phyloP scores from a whole-genome alignment of 2,329 filamentous ascomycete species.

The Beauveria australis region DNA sequence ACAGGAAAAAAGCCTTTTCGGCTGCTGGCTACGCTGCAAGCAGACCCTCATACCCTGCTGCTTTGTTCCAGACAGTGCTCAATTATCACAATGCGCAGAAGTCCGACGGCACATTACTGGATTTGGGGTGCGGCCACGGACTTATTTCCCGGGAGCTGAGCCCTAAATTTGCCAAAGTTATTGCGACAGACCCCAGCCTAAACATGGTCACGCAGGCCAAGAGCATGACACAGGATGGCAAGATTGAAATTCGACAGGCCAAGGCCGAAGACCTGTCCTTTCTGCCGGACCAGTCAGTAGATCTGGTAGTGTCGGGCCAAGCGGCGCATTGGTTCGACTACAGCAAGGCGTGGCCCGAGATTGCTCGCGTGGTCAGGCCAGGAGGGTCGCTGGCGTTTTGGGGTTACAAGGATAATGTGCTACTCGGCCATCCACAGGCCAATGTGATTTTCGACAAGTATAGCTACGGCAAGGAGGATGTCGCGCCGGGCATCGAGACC shows the following conservation, averaged over 20 bases:
- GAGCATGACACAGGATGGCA: slow-evolving; percentile 30
- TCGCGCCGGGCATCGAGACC: slow-evolving; percentile 33
- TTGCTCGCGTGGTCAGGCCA: slow-evolving; percentile 42
- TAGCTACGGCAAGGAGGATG: slow-evolving; percentile 42
- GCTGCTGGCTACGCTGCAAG: slow-evolving; percentile 51
- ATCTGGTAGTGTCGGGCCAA: slow-evolving; percentile 44
- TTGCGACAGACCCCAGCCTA: slow-evolving; percentile 49
- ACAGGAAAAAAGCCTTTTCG: slow-evolving; percentile 47
- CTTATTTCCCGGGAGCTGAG: slow-evolving; percentile 46
- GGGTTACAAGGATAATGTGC: slow-evolving; percentile 57
- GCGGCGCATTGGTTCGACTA: slow-evolving; percentile 62
- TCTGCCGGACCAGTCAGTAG: slow-evolving; percentile 39
- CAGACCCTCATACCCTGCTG: slow-evolving; percentile 49
- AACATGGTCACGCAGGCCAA: slow-evolving; percentile 48
- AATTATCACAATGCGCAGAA: slow-evolving; percentile 39
- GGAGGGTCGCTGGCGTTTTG: slow-evolving; percentile 56
- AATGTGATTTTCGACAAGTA: slow-evolving; percentile 47
- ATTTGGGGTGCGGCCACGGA: slow-evolving; percentile 58
- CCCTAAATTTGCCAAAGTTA: slow-evolving; percentile 39
- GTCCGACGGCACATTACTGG: slow-evolving; percentile 32
- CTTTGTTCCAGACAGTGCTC: slow-evolving; percentile 46
- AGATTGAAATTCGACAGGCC: slow-evolving; percentile 41
- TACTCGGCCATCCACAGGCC: slow-evolving; percentile 44
- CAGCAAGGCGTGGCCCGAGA: slow-evolving; percentile 42
- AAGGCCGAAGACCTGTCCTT: slow-evolving; percentile 47